Base-by-base conservation (phyloP, 805 yeast species). In the Grigorovia jiainica region DNA sequence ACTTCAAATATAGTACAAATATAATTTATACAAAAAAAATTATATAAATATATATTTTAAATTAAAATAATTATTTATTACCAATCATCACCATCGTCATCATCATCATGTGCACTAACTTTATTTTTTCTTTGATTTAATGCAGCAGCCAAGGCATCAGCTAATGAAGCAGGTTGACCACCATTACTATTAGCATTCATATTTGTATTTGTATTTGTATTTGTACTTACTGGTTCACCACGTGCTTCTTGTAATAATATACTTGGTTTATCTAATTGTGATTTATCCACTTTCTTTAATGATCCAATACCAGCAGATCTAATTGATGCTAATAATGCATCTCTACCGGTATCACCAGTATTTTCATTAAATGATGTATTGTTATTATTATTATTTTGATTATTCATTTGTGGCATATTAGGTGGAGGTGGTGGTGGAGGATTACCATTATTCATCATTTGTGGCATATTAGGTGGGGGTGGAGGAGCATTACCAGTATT, bases 61-160 rank as follows among this genome's bases (percentile, higher is more conserved):
- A n/a, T n/a, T n/a, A n/a, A n/a, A n/a, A n/a, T n/a, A n/a, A n/a
- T n/a, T n/a, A n/a, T n/a, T n/a, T 10, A 5, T 34, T 48, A 75
- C 87, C 87, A 81, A 41, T 86, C 95, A 41, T 75, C 81, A 18
- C 75, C 81, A 49, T 83, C 87, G 52, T 89, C 96, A 49, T 84
- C 41, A 45, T 83, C 89, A 48, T 83, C 92, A 51, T 84, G 95
- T 45, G 82, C 92, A 48, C 87, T 95, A 7, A 90, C 95, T 60
- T 86, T 87, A 17, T 75, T 77, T 63, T 90, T 90, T 55, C 97
- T 74, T 43, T 77, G 75, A 53, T 72, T 83, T 49, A 90, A 71
- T 3, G 97, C 97, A 15, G 84, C 84, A 8, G 94, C 87, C 40
- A 87, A 66, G 0, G 95, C 95, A 60, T 85, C 94, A 1, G 95